These are phyloP conservation scores for Noccaea bulbosa DNA, from an alignment of 345 rosid genomes.

Conservation along the genomic window DNA sequence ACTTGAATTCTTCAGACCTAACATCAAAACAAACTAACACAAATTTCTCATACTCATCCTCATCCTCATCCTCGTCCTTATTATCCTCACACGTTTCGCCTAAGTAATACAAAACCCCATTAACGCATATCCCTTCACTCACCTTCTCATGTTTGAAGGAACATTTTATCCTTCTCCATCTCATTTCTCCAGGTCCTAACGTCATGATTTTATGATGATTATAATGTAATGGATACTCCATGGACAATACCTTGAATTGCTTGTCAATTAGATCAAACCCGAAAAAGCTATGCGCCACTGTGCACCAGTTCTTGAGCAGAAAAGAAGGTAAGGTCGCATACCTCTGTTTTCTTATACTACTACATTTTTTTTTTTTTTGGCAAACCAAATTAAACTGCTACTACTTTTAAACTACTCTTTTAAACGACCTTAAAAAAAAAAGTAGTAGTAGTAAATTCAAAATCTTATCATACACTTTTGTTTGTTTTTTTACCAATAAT, in stretches of 20 bases:
- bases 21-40: background rate
- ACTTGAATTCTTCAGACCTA: slow-evolving; percentile 5
- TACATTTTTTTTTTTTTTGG: too few species aligned
- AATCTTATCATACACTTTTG: background rate
- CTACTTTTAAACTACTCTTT: too few species aligned
- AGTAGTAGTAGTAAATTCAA: too few species aligned
- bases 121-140: background rate
- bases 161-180: background rate
- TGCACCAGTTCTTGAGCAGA: too few species aligned
- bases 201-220: background rate
- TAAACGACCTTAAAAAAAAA: too few species aligned
- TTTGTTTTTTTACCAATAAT: slow-evolving; percentile 52
- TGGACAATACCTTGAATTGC: background rate
- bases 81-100: too few species aligned
- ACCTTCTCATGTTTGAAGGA: background rate
- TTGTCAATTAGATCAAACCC: background rate
- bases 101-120: background rate
- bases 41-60: too few species aligned
- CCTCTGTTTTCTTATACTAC: too few species aligned
- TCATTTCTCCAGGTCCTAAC: background rate
- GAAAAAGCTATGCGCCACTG: too few species aligned
- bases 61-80: too few species aligned
- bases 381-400: too few species aligned
- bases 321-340: too few species aligned
- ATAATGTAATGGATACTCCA: background rate